Evolutionary conservation across 352 stramenopile genomes (phyloP), one percentile per base, ranked within the genome.

Genomic region (Pythium scleroteichum): DNA sequence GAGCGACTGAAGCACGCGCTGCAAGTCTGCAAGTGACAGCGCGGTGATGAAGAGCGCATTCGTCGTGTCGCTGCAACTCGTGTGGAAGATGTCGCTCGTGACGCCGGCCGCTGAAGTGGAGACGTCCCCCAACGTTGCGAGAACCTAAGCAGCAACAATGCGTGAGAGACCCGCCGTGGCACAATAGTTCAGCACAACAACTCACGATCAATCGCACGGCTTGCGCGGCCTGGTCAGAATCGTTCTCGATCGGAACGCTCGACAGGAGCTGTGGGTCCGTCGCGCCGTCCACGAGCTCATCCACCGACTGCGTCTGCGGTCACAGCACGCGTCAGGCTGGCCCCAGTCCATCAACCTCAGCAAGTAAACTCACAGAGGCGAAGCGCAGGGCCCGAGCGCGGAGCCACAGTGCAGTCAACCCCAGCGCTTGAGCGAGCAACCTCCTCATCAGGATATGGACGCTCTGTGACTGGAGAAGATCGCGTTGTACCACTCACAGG

Each of bases 401-500:
- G 6, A 4, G 13, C 13, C 38, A 44, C 7, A 44, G 38, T 13
- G 17, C 6, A 20, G 38, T n/a, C 5, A 4, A 19, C 38, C 5
- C 38, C 38, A 44, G 7, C 14, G 38, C 14, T 13, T 4, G 4
- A 19, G 38, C 38, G 14, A 44, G 38, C 38, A 44, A 44, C 38
- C 13, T 17, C 17, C 14, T 44, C 38, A 44, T 44, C 16, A 29
- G 39, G n/a, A 46, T 17, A 2, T 33, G 39, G 29, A 1, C 22
- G 29, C 24, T 32, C 4, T 24, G 50, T 24, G 51, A 40, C 51
- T 58, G 51, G 39, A 23, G 51, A 58, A 58, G 51, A 58, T 58
- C 38, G 29, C 29, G 5, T 19, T 39, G 51, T 58, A 58, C 51
- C 51, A 19, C 22, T 23, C 26, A 19, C 3, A 4, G n/a, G 51